These are phyloP conservation scores for Ophiostoma pallidulum DNA, from an alignment of 2,329 filamentous ascomycete species.

Conservation along the genomic window DNA sequence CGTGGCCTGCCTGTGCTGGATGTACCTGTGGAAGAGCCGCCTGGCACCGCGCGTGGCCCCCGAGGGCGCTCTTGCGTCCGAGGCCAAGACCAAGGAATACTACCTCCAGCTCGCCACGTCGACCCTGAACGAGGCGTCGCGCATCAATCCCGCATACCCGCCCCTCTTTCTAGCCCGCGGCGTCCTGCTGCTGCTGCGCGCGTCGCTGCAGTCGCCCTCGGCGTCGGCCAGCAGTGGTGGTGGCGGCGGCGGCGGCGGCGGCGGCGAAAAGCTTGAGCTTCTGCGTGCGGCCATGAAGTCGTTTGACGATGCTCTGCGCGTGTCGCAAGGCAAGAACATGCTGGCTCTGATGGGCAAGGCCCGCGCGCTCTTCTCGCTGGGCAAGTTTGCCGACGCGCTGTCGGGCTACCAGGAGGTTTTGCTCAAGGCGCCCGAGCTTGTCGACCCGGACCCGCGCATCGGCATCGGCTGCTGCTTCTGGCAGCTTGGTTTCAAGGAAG, in stretches of 20 bases:
- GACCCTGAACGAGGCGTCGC: constrained; percentile 88
- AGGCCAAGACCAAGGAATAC: constrained; percentile 83
- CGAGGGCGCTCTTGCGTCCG: constrained; percentile 55
- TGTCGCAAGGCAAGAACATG: constrained; percentile 79
- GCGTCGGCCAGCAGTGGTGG: constrained; percentile 52
- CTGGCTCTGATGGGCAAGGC: constrained; percentile 87
- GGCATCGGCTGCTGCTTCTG: constrained; percentile 96
- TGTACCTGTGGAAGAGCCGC: constrained; percentile 82
- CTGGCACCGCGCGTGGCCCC: constrained; percentile 57
- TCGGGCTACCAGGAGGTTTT: constrained; percentile 80
- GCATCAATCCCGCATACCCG: constrained; percentile 85
- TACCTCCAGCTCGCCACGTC: constrained; percentile 86
- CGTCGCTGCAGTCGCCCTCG: constrained; percentile 70
- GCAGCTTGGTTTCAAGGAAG: constrained; percentile 90
- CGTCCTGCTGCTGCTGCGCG: constrained; percentile 77
- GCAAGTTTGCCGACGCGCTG: constrained; percentile 75
- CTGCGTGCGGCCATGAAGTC: constrained; percentile 80
- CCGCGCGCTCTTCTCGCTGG: constrained; percentile 75
- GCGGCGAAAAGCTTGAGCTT: constrained; percentile 68
- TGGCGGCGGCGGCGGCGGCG: constrained; percentile 41
- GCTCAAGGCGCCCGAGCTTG: constrained; percentile 73
- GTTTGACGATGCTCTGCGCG: constrained; percentile 86
- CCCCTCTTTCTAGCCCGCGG: constrained; percentile 87
- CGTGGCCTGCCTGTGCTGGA: constrained; percentile 78
- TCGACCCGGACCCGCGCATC: constrained; percentile 89